A percentile compares a stretch with the other conserved stretches of the same genome.
These are phyloP conservation scores for Harringtonia aguacate DNA, from an alignment of 2,329 filamentous ascomycete species.

Conservation along the genomic window DNA sequence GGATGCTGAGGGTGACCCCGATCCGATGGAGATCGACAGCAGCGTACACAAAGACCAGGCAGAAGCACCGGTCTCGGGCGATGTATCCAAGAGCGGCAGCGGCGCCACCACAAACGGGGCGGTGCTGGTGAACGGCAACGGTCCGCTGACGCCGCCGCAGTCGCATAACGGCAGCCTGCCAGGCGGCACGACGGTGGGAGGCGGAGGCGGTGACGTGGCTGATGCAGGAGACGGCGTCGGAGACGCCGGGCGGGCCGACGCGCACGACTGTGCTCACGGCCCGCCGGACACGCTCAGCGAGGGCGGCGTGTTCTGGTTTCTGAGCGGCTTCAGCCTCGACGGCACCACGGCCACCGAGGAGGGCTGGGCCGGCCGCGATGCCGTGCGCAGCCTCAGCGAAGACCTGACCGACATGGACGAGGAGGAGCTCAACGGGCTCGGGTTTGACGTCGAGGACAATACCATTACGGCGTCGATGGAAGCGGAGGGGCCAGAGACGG, in stretches of 20 bases:
- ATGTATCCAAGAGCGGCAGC: not conserved
- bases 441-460: constrained; percentile 39
- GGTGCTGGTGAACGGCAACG: constrained; percentile 25
- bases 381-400: constrained; percentile 61
- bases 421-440: constrained; percentile 68
- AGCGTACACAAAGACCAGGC: not conserved
- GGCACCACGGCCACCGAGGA: constrained; percentile 75
- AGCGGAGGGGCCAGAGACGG: not conserved
- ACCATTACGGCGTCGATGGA: constrained; percentile 30
- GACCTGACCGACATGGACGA: constrained; percentile 88
- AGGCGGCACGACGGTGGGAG: not conserved
- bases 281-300: constrained; percentile 45
- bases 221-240: not conserved
- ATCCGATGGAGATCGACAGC: not conserved
- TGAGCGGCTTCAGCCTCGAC: constrained; percentile 65
- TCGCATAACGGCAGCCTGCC: constrained; percentile 42
- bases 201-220: not conserved
- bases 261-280: not conserved
- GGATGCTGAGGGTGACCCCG: not conserved
- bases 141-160: constrained; percentile 56
- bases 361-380: constrained; percentile 59
- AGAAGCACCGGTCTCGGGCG: too few species aligned
- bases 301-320: constrained; percentile 83
- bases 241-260: not conserved
- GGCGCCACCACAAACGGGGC: constrained; percentile 2